These are phyloP conservation scores for Arthrobotrys pseudoclavata DNA, from an alignment of 2,329 filamentous ascomycete species.

Conservation along the genomic window DNA sequence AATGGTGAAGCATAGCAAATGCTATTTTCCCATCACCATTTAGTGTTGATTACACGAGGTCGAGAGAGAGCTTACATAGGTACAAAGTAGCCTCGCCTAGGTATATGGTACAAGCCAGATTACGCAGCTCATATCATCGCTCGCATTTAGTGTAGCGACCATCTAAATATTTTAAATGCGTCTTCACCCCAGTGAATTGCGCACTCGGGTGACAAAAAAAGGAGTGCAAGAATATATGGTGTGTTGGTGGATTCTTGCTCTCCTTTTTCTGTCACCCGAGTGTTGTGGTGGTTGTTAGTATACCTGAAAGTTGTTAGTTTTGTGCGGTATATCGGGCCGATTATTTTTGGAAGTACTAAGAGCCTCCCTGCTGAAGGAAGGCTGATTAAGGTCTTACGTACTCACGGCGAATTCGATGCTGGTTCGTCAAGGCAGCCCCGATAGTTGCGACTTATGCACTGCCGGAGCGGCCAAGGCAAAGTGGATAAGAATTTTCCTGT, in stretches of 20 bases:
- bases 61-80: not conserved
- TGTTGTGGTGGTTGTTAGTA: not conserved
- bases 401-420: not conserved
- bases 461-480: constrained; percentile 1
- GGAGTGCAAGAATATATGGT: too few species aligned
- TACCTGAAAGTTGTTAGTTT: not conserved
- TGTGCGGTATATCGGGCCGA: constrained; percentile 5
- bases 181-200: too few species aligned
- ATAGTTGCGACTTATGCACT: not conserved
- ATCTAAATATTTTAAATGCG: not conserved
- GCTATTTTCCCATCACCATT: not conserved
- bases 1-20: not conserved
- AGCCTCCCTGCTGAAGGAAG: constrained; percentile 10
- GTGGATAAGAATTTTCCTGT: not conserved
- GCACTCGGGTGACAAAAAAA: too few species aligned
- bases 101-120: not conserved
- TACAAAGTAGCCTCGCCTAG: not conserved
- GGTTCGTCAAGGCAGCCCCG: constrained; percentile 3
- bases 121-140: constrained; percentile 1
- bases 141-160: not conserved
- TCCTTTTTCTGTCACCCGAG: not conserved
- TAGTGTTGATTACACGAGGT: not conserved
- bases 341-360: not conserved
- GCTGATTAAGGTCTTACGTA: constrained; percentile 10
- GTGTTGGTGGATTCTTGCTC: too few species aligned